Percentiles rank a stretch among this genome's conserved stretches.
phyloP scores from a whole-genome alignment of 148 eudicot species.

The Diospyros kaki region DNA sequence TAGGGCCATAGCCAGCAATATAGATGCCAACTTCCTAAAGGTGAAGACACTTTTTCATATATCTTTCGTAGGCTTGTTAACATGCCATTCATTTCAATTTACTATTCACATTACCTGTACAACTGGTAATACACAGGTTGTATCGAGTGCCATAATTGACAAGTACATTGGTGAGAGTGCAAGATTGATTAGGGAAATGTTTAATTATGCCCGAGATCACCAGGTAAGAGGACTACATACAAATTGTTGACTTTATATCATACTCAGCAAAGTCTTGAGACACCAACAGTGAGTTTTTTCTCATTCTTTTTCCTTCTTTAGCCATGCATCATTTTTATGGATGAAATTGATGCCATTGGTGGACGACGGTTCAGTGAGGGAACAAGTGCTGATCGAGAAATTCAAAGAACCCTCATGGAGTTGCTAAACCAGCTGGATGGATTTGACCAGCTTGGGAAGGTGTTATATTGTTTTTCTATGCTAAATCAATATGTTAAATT shows the following conservation, averaged over 20 bases:
- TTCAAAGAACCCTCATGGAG: constrained; percentile 97
- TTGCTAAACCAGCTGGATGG: constrained; percentile 91
- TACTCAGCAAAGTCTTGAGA: not conserved
- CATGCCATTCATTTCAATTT: not conserved
- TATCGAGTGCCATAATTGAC: constrained; percentile 96
- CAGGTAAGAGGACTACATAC: constrained; percentile 45
- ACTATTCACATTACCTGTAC: not conserved
- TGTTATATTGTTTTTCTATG: constrained; percentile 8
- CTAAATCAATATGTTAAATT: too few relatives aligned
- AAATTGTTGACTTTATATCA: not conserved
- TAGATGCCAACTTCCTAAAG: constrained; percentile 73
- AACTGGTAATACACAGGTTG: constrained; percentile 44
- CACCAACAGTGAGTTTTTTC: not conserved
- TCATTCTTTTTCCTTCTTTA: constrained; percentile 17
- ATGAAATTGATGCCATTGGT: constrained; percentile 95
- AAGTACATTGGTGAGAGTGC: constrained; percentile 99
- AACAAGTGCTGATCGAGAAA: constrained; percentile 98
- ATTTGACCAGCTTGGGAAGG: constrained; percentile 96
- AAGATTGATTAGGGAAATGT: constrained; percentile 96
- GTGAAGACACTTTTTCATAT: constrained; percentile 21
- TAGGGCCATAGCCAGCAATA: constrained; percentile 45
- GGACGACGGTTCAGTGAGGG: constrained; percentile 98
- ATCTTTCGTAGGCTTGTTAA: not conserved
- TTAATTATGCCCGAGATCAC: constrained; percentile 90
- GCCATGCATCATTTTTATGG: constrained; percentile 99